Evolutionary conservation across 352 stramenopile species (phyloP), one percentile per base, ranked within the genome.

Genomic region (Pythium periplocum): DNA sequence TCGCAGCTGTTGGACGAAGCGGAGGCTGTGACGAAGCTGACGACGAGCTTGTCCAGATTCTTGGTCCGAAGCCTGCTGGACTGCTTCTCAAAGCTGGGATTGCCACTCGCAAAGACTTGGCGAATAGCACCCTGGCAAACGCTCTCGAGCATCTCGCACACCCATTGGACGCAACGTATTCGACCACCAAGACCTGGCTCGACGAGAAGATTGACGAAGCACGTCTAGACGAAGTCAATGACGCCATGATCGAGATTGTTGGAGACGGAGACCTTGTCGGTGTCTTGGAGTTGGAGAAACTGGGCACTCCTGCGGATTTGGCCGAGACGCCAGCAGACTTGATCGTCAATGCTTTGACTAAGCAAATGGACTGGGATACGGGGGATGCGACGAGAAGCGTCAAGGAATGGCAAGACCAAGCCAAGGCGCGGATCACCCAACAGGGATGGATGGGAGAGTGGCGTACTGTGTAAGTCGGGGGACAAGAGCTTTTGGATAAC

Each of bases 281-380:
- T 31, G 43, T 54, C 17, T 55, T 95, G 43, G 81, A 93, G 61
- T 54, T 83, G 17, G 67, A 86, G 51, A 95, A 95, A 67, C 68
- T 95, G 4, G 84, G 80, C 0, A 95, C 84, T 4, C 84, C 83
- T 12, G 77, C 80, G 2, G 84, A 95, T 69, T 57, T 95, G 39
- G 61, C 85, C 17, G 64, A 62, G 7, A 93, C 83, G 11, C 84
- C 84, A 2, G 65, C 58, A 7, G 83, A 95, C 65, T 72, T 92
- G 39, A 75, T 93, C 49, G 50, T 83, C 6, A 34, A 71, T 38
- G 79, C 75, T 32, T 68, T 67, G 48, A 51, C 12, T 2, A 31
- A 37, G 4, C 33, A 41, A 6, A 49, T 53, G 31, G 45, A 38
- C 34, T 40, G 53, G 34, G 42, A 57, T 12, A 45, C 53, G 7